Conservation (phyloP, 805 yeast genomes). For the Saturnispora sanitii region DNA sequence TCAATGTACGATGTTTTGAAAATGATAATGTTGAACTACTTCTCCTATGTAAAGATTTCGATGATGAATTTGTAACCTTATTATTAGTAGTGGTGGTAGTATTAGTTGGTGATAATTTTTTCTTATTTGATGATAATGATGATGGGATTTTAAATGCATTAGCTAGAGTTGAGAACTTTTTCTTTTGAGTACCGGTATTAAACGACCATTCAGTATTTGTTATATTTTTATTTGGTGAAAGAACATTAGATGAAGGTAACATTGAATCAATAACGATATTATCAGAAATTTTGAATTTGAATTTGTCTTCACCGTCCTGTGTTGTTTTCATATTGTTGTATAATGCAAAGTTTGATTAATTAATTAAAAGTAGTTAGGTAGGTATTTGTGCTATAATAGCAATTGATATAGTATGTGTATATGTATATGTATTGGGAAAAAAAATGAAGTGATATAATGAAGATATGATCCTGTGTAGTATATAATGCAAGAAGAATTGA, state of each 20-base stretch:
- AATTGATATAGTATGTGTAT: no score
- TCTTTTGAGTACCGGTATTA: not conserved
- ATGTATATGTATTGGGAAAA: no score
- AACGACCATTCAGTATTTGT: constrained; percentile 28
- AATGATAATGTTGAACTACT: constrained; percentile 8
- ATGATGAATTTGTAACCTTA: no score
- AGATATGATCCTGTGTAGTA: no score
- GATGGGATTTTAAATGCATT: not conserved
- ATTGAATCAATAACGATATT: not conserved
- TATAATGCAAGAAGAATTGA: no score
- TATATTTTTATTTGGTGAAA: constrained; percentile 29
- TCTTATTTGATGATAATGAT: not conserved
- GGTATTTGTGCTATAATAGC: no score
- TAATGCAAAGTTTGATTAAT: no score
- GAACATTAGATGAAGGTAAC: constrained; percentile 21
- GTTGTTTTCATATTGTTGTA: no score
- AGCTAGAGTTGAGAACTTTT: not conserved
- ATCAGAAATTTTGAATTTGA: no score
- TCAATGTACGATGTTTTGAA: constrained; percentile 7
- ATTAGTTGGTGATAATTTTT: constrained; percentile 6
- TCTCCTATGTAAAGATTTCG: constrained; percentile 6
- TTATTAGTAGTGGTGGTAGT: constrained; percentile 1
- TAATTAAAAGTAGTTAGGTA: no score
- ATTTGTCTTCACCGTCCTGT: no score
- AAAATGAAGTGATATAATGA: no score